Evolutionary conservation across 306 rosid species (phyloP).

Genomic region (Cyamopsis tetragonoloba): DNA sequence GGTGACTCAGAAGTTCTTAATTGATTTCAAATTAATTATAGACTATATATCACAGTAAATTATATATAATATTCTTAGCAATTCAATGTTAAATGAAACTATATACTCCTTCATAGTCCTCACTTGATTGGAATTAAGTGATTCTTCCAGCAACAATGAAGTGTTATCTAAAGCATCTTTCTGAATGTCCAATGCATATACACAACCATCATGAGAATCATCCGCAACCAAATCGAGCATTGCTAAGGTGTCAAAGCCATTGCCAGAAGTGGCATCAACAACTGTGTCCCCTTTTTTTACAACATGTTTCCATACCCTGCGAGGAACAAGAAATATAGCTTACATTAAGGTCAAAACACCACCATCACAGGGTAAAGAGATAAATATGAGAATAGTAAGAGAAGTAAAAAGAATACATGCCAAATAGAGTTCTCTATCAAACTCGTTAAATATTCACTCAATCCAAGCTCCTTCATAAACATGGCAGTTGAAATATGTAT

Average conservation of each 20-base stretch:
- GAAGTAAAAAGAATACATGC: not conserved
- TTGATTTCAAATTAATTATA: not conserved
- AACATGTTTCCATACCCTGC: slow-evolving; percentile 75
- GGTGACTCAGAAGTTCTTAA: not conserved
- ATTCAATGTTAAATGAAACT: slow-evolving; percentile 10
- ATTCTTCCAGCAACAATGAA: slow-evolving; percentile 50
- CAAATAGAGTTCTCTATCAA: not conserved
- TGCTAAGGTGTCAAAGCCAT: slow-evolving; percentile 78
- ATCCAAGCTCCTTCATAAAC: not conserved
- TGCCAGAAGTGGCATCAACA: slow-evolving; percentile 90
- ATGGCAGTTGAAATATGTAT: not conserved
- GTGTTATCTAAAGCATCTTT: slow-evolving; percentile 70
- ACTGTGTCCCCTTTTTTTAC: slow-evolving; percentile 73
- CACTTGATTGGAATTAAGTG: slow-evolving; percentile 54
- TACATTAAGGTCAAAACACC: not conserved
- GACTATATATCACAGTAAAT: not conserved
- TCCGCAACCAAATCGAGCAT: slow-evolving; percentile 78
- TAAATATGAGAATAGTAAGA: not conserved
- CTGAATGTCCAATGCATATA: slow-evolving; percentile 75
- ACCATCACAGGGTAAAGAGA: not conserved
- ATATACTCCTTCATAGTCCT: not conserved
- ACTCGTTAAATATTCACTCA: not conserved
- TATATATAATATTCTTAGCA: not conserved
- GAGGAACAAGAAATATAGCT: slow-evolving; percentile 1
- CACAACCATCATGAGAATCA: slow-evolving; percentile 51